These are phyloP conservation scores for Termitomyces sp. DNA, from an alignment of 768 basidiomycete species.

Conservation along the genomic window DNA sequence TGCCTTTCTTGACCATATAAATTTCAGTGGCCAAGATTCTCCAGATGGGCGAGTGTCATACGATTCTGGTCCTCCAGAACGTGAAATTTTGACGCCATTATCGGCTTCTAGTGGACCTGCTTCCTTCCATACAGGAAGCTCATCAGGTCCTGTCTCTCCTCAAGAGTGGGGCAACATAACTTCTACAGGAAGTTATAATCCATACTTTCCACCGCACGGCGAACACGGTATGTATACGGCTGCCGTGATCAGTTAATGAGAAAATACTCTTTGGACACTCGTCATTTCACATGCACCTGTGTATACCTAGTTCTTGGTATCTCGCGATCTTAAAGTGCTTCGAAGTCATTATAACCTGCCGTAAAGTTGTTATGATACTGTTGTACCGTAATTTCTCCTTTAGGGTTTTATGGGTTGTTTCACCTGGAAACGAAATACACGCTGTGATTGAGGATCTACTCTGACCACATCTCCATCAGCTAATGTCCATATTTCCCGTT, in stretches of 20 bases:
- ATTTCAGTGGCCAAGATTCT: constrained; percentile 42
- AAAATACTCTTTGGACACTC: constrained; percentile 6
- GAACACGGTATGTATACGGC: constrained; percentile 53
- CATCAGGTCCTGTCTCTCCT: constrained; percentile 43
- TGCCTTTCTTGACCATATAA: constrained; percentile 6
- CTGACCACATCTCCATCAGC: constrained; percentile 32
- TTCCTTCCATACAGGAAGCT: constrained; percentile 35
- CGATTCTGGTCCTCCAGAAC: constrained; percentile 58
- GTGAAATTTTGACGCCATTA: constrained; percentile 51
- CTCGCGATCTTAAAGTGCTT: constrained; percentile 2
- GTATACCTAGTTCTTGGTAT: constrained; percentile 14
- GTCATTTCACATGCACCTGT: constrained; percentile 2
- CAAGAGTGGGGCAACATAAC: constrained; percentile 60
- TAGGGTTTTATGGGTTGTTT: constrained; percentile 8
- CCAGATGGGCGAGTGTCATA: constrained; percentile 43
- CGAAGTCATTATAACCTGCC: constrained; percentile 4
- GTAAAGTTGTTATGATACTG: constrained; percentile 13
- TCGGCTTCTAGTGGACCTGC: constrained; percentile 44
- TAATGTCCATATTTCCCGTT: constrained; percentile 63
- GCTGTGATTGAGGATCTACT: constrained; percentile 37
- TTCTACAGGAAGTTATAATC: constrained; percentile 46
- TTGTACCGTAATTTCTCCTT: constrained; percentile 14
- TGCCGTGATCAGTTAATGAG: constrained; percentile 47
- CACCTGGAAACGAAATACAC: constrained; percentile 45
- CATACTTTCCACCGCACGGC: constrained; percentile 58